A percentile compares a stretch with the other conserved stretches of the same genome.
phyloP scores from a whole-genome alignment of 257 asterid genomes.

The Solanum acaule region DNA sequence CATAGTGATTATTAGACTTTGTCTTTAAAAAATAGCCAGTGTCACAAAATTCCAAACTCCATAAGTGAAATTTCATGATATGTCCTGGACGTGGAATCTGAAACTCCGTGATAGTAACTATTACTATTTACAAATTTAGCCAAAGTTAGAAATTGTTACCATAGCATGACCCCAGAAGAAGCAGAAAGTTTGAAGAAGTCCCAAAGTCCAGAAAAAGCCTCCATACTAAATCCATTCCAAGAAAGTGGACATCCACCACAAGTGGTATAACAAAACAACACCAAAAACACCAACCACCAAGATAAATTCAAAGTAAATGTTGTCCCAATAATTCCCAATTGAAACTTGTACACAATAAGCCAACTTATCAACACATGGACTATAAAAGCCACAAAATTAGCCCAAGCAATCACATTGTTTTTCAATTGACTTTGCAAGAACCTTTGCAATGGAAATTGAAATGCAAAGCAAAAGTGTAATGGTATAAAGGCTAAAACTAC shows the following conservation, averaged over 20 bases:
- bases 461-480: conserved; percentile 64
- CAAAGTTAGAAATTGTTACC: conserved; percentile 20
- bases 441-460: conserved; percentile 67
- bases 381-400: conserved; percentile 30
- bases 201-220: conserved; percentile 85
- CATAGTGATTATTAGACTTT: background rate
- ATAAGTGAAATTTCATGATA: background rate
- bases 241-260: conserved; percentile 72
- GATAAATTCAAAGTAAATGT: conserved; percentile 46
- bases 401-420: conserved; percentile 52
- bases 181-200: conserved; percentile 66
- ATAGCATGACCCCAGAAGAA: conserved; percentile 90
- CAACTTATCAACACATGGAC: conserved; percentile 43
- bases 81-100: background rate
- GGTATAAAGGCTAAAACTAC: conserved; percentile 56
- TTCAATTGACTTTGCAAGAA: conserved; percentile 86
- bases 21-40: background rate
- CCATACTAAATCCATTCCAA: conserved; percentile 64
- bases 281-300: conserved; percentile 51
- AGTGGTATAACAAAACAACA: conserved; percentile 32
- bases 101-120: background rate
- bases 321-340: conserved; percentile 52
- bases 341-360: conserved; percentile 35
- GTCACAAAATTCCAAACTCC: background rate
- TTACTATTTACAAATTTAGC: background rate